Evolutionary conservation across 2,329 filamentous ascomycete genomes (phyloP).

Genomic region (Paraphaeosphaeria sporulosa): DNA sequence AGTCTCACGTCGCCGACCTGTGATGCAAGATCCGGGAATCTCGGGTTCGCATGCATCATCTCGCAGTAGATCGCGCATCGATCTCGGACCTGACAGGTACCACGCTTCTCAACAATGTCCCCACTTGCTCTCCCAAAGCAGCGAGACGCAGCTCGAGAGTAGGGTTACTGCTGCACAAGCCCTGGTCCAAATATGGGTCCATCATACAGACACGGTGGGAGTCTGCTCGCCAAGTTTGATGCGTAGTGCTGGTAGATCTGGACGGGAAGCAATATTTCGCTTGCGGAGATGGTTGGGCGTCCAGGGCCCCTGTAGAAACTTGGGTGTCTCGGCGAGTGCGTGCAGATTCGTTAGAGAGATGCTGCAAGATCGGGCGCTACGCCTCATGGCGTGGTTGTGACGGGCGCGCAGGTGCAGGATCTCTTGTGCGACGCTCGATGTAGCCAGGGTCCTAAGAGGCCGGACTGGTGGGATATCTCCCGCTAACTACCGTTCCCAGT

Average conservation of each 20-base stretch:
- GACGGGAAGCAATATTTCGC: neutral
- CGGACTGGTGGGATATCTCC: neutral
- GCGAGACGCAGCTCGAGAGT: neutral
- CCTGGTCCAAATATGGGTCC: neutral
- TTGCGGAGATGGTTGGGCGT: slow-evolving; percentile 4
- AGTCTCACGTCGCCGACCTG: neutral
- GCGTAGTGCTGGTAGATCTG: neutral
- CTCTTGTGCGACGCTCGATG: slow-evolving; percentile 1
- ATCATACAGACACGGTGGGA: neutral
- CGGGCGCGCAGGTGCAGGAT: neutral
- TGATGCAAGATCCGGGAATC: neutral
- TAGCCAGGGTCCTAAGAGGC: neutral
- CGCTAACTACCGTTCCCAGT: neutral
- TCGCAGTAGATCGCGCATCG: neutral
- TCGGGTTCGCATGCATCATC: neutral
- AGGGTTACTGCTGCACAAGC: neutral
- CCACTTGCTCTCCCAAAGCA: neutral
- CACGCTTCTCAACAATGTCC: neutral
- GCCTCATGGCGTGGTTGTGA: neutral
- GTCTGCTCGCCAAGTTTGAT: neutral
- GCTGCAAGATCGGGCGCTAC: neutral
- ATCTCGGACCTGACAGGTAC: neutral
- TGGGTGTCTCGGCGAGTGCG: neutral
- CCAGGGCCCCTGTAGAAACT: neutral
- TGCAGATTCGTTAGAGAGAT: neutral